Base-by-base conservation (phyloP, 768 basidiomycete genomes). In the Calocybe indica region DNA sequence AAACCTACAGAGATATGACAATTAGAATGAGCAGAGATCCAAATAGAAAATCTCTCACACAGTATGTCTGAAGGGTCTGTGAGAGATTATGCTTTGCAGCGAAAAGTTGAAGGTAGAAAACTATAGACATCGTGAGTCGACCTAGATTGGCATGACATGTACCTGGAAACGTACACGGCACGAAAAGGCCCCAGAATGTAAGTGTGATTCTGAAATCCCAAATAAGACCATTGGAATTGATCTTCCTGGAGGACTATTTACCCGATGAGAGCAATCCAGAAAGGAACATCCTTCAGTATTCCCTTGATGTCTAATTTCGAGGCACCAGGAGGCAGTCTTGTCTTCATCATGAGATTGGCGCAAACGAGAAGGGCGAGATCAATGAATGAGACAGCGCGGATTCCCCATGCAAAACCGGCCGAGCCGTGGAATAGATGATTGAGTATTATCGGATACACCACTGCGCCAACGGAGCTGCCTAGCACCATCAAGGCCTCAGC, bases 61-160 rank as follows among this genome's bases (percentile, higher is more conserved):
- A 60, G 54, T 78, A 76, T 49, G 71, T 72, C 6, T 68, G 66
- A n/a, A 78, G 61, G 32, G 54, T 5, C 62, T 46, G 37, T 70
- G 56, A 7, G 74, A 22, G 66, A 8, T 65, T 62, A 50, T 75
- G 69, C 15, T 67, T 52, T 3, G 64, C 65, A 10, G 73, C 64
- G 50, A 70, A 78, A 4, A 78, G 62, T 50, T 79, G 76, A 7
- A 79, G 64, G 53, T 78, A 79, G 56, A 78, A 78, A 54, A 72
- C 75, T 77, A 4, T 28, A 11, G 11, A 30, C 1, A 6, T 30
- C 31, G 42, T 43, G 31, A 43, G 42, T 5, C 15, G 22, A 22
- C 22, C 4, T 22, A 22, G 22, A 2, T 1, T 22, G 22, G 22
- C 22, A 22, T 22, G 22, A 22, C 22, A 22, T 22, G 22, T 1